Evolutionary conservation across 257 asterid genomes (phyloP).

Genomic region (Penstemon barbatus): DNA sequence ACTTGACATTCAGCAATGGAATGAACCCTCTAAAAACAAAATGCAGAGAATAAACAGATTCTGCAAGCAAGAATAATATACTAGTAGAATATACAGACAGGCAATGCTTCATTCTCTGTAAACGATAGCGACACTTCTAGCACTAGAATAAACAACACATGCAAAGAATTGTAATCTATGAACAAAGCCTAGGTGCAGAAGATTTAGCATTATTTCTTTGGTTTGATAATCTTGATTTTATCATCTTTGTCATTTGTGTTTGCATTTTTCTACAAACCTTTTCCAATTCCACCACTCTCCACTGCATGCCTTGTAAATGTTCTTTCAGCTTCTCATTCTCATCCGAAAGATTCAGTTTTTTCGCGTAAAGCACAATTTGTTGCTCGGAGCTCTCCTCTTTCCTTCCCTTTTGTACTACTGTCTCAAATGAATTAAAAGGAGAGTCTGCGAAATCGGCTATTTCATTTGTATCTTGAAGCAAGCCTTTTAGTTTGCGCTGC

Average conservation of each 20-base stretch:
- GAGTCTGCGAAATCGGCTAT: slow-evolving; percentile 14
- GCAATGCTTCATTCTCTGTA: slow-evolving; percentile 35
- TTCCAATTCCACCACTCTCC: slow-evolving; percentile 79
- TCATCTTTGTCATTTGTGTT: slow-evolving; percentile 65
- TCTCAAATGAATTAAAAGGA: slow-evolving; percentile 25
- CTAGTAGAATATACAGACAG: slow-evolving; percentile 20
- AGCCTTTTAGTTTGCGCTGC: slow-evolving; percentile 60
- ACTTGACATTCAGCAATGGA: neutral
- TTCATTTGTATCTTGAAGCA: slow-evolving; percentile 56
- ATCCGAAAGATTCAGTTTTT: slow-evolving; percentile 53
- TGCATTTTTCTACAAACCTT: slow-evolving; percentile 76
- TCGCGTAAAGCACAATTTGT: slow-evolving; percentile 70
- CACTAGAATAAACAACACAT: slow-evolving; percentile 10
- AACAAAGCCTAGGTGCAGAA: slow-evolving; percentile 71
- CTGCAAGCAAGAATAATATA: slow-evolving; percentile 20
- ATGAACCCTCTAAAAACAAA: slow-evolving; percentile 14
- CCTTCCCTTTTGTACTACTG: slow-evolving; percentile 9
- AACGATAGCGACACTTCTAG: neutral
- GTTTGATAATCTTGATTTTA: slow-evolving; percentile 61
- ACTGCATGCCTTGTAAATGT: slow-evolving; percentile 87
- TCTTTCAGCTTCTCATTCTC: slow-evolving; percentile 65
- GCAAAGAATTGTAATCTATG: slow-evolving; percentile 36
- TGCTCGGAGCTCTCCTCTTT: slow-evolving; percentile 47
- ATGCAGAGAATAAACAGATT: slow-evolving; percentile 37
- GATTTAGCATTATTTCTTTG: slow-evolving; percentile 42